Conservation (phyloP, 1,284 basidiomycete genomes). For the Tilletia horrida region DNA sequence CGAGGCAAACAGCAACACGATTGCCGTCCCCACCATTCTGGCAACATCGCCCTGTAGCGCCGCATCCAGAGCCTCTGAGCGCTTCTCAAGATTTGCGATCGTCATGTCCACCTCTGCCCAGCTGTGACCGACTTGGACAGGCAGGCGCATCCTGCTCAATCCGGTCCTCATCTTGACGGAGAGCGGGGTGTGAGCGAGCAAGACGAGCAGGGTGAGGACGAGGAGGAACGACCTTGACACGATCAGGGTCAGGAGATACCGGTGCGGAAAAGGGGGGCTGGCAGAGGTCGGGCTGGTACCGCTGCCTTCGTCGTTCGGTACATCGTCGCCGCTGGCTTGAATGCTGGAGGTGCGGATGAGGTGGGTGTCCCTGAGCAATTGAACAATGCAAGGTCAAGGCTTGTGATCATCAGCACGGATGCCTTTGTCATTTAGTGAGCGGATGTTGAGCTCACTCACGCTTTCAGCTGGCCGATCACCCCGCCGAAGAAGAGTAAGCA, state of each 20-base stretch:
- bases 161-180: background rate
- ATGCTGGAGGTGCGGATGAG: background rate
- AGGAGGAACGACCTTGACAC: conserved; percentile 5
- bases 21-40: background rate
- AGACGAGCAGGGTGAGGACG: conserved; percentile 2
- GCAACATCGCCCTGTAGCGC: conserved; percentile 7
- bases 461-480: conserved; percentile 1
- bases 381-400: background rate
- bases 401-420: background rate
- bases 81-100: background rate
- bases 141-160: background rate
- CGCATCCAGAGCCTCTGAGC: conserved; percentile 1
- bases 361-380: background rate
- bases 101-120: conserved; percentile 7
- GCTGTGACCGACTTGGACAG: background rate
- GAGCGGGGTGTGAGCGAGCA: background rate
- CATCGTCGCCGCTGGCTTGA: background rate
- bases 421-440: background rate
- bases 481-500: conserved; percentile 8
- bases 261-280: background rate
- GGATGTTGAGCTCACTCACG: background rate
- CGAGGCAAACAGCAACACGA: background rate
- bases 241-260: conserved; percentile 6
- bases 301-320: background rate
- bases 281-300: background rate